Percentiles rank a stretch among this genome's conserved stretches.
Evolutionary conservation across 768 basidiomycete genomes (phyloP).

Genomic region (Vararia minispora): DNA sequence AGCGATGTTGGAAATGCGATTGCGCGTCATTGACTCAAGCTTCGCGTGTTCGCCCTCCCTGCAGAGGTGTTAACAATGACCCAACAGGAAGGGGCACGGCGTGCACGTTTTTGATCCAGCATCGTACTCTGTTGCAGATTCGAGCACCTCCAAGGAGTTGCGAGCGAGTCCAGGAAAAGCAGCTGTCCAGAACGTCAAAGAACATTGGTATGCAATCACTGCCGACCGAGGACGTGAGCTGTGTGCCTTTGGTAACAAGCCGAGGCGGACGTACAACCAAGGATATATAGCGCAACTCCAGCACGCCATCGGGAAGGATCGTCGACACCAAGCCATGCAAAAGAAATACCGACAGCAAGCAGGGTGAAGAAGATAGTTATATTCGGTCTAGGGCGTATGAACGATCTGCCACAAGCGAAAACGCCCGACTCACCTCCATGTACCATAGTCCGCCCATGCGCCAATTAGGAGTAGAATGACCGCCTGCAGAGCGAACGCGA

Average conservation of each 20-base stretch:
- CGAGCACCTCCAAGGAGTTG: conserved; percentile 57
- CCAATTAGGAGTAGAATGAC: conserved; percentile 53
- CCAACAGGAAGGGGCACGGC: neutral
- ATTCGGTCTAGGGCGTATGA: conserved; percentile 47
- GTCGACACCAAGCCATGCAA: conserved; percentile 70
- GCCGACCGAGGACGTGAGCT: neutral
- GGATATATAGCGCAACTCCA: conserved; percentile 49
- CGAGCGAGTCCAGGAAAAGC: conserved; percentile 69
- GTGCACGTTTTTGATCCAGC: conserved; percentile 37
- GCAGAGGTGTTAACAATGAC: neutral
- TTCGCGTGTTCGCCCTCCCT: conserved; percentile 40
- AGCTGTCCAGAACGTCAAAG: conserved; percentile 75
- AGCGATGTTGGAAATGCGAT: conserved; percentile 66
- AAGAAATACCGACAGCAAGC: conserved; percentile 53
- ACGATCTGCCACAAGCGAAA: neutral
- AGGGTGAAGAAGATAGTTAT: conserved; percentile 69
- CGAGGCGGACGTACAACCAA: conserved; percentile 32
- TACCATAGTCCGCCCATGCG: conserved; percentile 77
- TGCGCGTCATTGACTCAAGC: conserved; percentile 55
- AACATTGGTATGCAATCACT: conserved; percentile 28
- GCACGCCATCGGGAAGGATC: conserved; percentile 52
- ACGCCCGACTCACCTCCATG: conserved; percentile 43
- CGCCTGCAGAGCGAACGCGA: conserved; percentile 70
- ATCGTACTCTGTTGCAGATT: conserved; percentile 31
- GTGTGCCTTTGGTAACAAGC: neutral